phyloP scores from a whole-genome alignment of 2,329 filamentous ascomycete genomes.

The Triangularia verruculosa region DNA sequence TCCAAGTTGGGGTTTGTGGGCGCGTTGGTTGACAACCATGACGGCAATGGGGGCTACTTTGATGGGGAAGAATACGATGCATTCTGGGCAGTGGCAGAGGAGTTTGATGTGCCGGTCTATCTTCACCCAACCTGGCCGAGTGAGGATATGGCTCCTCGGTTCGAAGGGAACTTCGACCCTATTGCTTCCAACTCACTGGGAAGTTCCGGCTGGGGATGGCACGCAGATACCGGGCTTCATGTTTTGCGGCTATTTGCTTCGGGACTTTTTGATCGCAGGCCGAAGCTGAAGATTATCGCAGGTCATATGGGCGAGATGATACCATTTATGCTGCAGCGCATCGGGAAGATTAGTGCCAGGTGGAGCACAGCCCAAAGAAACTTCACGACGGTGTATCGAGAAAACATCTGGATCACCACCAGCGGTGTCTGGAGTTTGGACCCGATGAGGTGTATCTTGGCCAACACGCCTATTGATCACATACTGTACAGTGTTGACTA shows the following conservation, averaged over 20 bases:
- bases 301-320: constrained; percentile 1
- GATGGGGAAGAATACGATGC: constrained; percentile 42
- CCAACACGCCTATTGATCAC: constrained; percentile 46
- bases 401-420: constrained; percentile 58
- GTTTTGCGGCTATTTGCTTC: neutral
- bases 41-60: constrained; percentile 39
- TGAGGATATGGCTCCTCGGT: constrained; percentile 29
- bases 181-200: constrained; percentile 35
- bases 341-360: constrained; percentile 27
- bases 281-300: neutral
- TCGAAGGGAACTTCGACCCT: constrained; percentile 32
- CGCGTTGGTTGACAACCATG: constrained; percentile 44
- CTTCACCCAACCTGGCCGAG: constrained; percentile 40
- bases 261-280: neutral
- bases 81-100: constrained; percentile 40
- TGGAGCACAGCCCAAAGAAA: constrained; percentile 34
- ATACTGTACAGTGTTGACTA: constrained; percentile 58
- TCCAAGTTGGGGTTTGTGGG: constrained; percentile 45
- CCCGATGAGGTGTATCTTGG: constrained; percentile 43
- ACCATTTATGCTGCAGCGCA: neutral
- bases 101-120: constrained; percentile 43
- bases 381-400: constrained; percentile 50
- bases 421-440: constrained; percentile 50
- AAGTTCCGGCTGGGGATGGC: constrained; percentile 48
- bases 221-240: constrained; percentile 44